A percentile compares a stretch with the other conserved stretches of the same genome.
Evolutionary conservation across 768 basidiomycete species (phyloP).

Genomic region (Saitozyma sp.): DNA sequence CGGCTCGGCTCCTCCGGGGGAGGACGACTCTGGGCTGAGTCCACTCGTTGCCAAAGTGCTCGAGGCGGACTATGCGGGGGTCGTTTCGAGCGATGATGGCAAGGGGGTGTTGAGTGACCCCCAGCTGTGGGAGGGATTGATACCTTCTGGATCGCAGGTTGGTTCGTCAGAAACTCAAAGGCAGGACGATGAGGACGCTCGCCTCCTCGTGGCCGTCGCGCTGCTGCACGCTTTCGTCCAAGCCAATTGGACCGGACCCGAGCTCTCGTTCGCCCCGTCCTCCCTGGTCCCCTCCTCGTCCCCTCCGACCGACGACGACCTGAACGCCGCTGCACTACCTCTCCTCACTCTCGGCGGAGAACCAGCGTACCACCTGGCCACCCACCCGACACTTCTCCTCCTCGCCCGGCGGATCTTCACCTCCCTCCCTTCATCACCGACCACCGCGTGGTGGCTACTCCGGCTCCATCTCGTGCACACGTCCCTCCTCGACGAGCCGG

Average conservation of each 20-base stretch:
- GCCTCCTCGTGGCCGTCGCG: slow-evolving; percentile 68
- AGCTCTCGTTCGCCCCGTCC: slow-evolving; percentile 62
- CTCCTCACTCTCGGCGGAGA: slow-evolving; percentile 84
- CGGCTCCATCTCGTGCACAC: slow-evolving; percentile 67
- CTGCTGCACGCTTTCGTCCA: slow-evolving; percentile 89
- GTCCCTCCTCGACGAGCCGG: slow-evolving; percentile 80
- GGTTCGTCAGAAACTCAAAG: too few relatives aligned
- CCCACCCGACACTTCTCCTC: slow-evolving; percentile 67
- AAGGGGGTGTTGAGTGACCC: slow-evolving; percentile 53
- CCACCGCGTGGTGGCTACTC: slow-evolving; percentile 80
- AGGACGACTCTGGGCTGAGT: too few relatives aligned
- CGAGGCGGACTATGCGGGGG: slow-evolving; percentile 52
- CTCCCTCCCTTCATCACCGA: slow-evolving; percentile 56
- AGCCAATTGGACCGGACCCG: slow-evolving; percentile 93
- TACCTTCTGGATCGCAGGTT: neutral
- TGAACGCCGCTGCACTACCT: slow-evolving; percentile 69
- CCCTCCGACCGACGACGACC: slow-evolving; percentile 43
- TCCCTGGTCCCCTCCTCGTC: slow-evolving; percentile 49
- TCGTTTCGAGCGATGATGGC: slow-evolving; percentile 54
- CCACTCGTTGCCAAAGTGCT: too few relatives aligned
- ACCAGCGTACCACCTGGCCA: slow-evolving; percentile 89
- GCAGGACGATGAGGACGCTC: neutral
- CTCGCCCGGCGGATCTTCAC: slow-evolving; percentile 71
- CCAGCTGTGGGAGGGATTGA: slow-evolving; percentile 49
- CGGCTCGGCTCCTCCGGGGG: neutral